Evolutionary conservation across 208 protist genomes (phyloP).

Genomic region (Trypanosoma lewisi): DNA sequence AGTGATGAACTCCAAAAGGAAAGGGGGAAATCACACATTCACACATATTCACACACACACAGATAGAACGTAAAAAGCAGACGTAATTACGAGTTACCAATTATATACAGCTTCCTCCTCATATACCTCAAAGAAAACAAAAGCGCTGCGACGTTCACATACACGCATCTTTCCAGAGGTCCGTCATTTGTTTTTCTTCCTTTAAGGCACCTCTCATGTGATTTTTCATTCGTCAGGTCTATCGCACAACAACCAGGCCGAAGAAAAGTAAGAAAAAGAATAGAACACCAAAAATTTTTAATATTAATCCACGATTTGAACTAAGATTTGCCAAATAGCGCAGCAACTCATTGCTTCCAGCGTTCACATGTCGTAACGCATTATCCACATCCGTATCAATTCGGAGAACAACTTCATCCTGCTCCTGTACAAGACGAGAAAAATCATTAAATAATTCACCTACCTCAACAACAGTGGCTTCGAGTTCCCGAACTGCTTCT

Average conservation of each 20-base stretch:
- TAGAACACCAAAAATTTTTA: constrained; percentile 91
- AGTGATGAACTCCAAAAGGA: too few relatives aligned
- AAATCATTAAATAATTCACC: constrained; percentile 92
- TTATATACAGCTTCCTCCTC: too few relatives aligned
- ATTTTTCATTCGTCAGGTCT: constrained; percentile 9
- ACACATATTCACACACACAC: too few relatives aligned
- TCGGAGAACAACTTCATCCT: constrained; percentile 87
- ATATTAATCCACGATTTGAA: constrained; percentile 90
- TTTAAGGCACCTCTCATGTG: background rate
- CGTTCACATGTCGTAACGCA: constrained; percentile 85
- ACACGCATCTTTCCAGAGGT: too few relatives aligned
- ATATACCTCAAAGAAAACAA: too few relatives aligned
- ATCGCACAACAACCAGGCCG: constrained; percentile 86
- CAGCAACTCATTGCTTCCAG: constrained; percentile 91
- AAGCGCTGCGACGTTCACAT: too few relatives aligned
- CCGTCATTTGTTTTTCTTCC: background rate
- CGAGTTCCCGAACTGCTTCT: constrained; percentile 85
- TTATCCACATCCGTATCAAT: constrained; percentile 90
- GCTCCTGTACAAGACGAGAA: constrained; percentile 88
- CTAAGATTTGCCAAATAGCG: constrained; percentile 86
- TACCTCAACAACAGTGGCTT: constrained; percentile 88
- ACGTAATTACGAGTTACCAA: too few relatives aligned
- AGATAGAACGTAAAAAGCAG: too few relatives aligned
- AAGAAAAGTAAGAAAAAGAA: constrained; percentile 93
- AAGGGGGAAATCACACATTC: too few relatives aligned